A percentile compares a stretch with the other conserved stretches of the same genome.
phyloP scores from a whole-genome alignment of 169 alveolate species.

The Perkinsus marinus region DNA sequence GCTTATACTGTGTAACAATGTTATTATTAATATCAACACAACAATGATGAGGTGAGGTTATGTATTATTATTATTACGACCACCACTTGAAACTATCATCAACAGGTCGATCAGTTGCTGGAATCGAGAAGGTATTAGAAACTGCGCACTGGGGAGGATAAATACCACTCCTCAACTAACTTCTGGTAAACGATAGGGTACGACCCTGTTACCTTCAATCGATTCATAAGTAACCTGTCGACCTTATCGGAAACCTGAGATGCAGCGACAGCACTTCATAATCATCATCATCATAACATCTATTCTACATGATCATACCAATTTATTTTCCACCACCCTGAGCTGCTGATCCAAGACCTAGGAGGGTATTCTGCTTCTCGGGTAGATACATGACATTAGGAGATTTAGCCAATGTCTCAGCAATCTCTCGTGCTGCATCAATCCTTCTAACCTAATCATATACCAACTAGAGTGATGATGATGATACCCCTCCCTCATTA shows the following conservation, averaged over 20 bases:
- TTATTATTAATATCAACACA: neutral
- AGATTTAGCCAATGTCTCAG: conserved; percentile 74
- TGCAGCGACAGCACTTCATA: too few relatives aligned
- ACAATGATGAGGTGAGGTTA: neutral
- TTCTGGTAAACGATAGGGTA: too few relatives aligned
- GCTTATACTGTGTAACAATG: too few relatives aligned
- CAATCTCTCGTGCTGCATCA: conserved; percentile 91
- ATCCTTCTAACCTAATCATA: conserved; percentile 69
- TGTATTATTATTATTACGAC: neutral
- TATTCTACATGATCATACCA: neutral
- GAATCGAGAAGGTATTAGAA: too few relatives aligned
- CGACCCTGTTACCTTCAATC: too few relatives aligned
- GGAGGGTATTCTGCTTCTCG: neutral
- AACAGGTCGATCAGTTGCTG: neutral
- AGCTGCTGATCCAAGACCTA: neutral
- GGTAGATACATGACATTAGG: conserved; percentile 75
- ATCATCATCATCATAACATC: too few relatives aligned
- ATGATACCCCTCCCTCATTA: neutral
- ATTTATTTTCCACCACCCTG: neutral
- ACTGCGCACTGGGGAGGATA: too few relatives aligned
- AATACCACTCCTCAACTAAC: too few relatives aligned
- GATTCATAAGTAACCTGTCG: neutral
- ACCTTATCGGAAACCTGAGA: neutral
- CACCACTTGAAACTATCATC: neutral
- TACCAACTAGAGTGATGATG: neutral